Evolutionary conservation across 1,284 basidiomycete genomes (phyloP).

Genomic region (Mycena citricolor): DNA sequence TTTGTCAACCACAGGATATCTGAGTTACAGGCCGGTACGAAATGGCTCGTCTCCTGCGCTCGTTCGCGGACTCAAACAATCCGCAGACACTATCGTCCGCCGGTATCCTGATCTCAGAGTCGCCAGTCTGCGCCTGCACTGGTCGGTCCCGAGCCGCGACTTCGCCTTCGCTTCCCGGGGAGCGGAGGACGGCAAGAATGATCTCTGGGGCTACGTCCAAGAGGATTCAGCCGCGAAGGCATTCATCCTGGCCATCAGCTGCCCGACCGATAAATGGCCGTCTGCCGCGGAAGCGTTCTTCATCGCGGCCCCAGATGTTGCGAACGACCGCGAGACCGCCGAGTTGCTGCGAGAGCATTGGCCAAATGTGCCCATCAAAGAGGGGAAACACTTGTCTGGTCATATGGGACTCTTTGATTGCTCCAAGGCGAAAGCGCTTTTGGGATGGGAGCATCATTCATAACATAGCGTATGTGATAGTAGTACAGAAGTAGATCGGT

Average conservation of each 20-base stretch:
- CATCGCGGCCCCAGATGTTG: constrained; percentile 56
- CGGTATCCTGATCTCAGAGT: constrained; percentile 61
- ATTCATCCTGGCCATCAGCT: constrained; percentile 58
- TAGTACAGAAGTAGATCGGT: background rate
- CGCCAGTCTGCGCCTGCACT: constrained; percentile 67
- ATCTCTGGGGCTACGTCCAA: constrained; percentile 76
- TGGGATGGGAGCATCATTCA: constrained; percentile 60
- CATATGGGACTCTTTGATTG: constrained; percentile 62
- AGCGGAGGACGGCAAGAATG: constrained; percentile 39
- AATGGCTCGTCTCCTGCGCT: too few relatives aligned
- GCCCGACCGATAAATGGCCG: constrained; percentile 47
- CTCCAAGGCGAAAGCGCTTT: constrained; percentile 60
- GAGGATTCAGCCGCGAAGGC: constrained; percentile 62
- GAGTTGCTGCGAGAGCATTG: constrained; percentile 49
- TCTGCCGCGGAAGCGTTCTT: constrained; percentile 66
- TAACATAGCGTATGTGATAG: background rate
- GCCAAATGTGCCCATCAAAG: constrained; percentile 53
- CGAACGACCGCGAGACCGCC: constrained; percentile 41
- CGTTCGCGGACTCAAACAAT: too few relatives aligned
- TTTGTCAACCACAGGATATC: constrained; percentile 45
- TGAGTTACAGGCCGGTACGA: constrained; percentile 57
- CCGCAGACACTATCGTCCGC: constrained; percentile 52
- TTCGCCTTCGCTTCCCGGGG: constrained; percentile 35
- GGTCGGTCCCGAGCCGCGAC: constrained; percentile 49
- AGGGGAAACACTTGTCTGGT: constrained; percentile 46